Base-by-base conservation (phyloP, 1,284 basidiomycete species). In the Mycosarcoma mackinlayi region DNA sequence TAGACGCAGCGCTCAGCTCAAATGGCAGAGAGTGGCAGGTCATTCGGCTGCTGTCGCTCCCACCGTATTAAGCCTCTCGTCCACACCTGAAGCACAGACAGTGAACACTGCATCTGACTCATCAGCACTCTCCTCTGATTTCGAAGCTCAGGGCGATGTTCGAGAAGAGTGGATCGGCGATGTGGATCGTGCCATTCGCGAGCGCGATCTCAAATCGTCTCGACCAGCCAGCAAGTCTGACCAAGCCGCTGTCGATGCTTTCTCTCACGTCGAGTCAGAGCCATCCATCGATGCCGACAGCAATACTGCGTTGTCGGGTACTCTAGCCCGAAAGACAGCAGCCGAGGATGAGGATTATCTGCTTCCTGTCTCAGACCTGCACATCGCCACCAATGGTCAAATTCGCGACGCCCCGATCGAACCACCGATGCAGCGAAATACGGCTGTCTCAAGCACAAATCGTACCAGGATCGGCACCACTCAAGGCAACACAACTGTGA, bases 131-230 rank as follows among this genome's bases (percentile, higher is more conserved):
- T 19, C 38, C 4, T 4, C 13, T 11, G 42, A 19, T 3, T 18
- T 30, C 14, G 46, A 49, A n/a, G 37, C 28, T 2, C 35, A 41
- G 16, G 16, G 37, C 16, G 52, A 47, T 11, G 27, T 21, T 34
- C 56, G 47, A n/a, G 68, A 71, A 27, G 62, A 71, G 9, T 65
- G 62, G 62, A 61, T 71, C 18, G 68, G 62, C 5, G 62, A 71
- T 16, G 62, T 71, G 14, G 58, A 71, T 16, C 34, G 35, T 18
- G 68, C 62, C 21, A 58, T 71, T 16, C 57, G 53, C 19, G 49
- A 58, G 37, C 62, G 67, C 25, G 56, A 70, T 46, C 53, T 57
- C 35, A 52, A 47, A 23, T 38, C 49, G 1, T 40, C 45, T n/a
- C 53, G 44, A 7, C 5, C 61, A n/a, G 10, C n/a, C 1, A 28